These are phyloP conservation scores for Pistacia vera DNA, from an alignment of 345 rosid genomes.

Conservation along the genomic window DNA sequence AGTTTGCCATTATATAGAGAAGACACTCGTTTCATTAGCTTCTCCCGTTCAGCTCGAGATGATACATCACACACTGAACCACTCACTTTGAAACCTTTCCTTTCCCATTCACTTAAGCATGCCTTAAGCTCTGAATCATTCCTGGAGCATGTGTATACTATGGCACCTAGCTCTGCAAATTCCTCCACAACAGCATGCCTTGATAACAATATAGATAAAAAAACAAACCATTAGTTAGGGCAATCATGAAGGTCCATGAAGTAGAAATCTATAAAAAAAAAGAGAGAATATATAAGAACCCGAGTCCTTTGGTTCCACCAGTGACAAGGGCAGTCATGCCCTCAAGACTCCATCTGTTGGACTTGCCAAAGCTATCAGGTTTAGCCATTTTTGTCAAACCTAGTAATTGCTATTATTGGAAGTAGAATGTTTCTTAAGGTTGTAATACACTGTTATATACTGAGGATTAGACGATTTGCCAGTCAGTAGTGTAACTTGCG, in stretches of 20 bases:
- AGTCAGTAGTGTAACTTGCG: no score
- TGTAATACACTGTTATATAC: no score
- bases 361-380: background rate
- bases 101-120: conserved; percentile 41
- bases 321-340: conserved; percentile 38
- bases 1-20: conserved; percentile 30
- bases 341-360: background rate
- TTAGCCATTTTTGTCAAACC: background rate
- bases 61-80: conserved; percentile 47
- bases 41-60: conserved; percentile 27
- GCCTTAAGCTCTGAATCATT: conserved; percentile 43
- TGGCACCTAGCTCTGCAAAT: conserved; percentile 64
- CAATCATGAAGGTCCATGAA: no score
- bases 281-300: conserved; percentile 12
- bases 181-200: conserved; percentile 70
- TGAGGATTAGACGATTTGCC: no score
- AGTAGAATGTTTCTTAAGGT: no score
- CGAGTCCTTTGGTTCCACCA: conserved; percentile 37
- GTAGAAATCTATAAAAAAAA: background rate
- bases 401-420: no score
- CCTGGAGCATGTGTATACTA: conserved; percentile 64
- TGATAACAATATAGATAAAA: conserved; percentile 15
- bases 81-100: conserved; percentile 34
- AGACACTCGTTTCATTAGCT: conserved; percentile 30
- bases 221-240: no score